Base-by-base conservation (phyloP, 2,329 filamentous ascomycete genomes). In the Daldinia eschscholtzii region DNA sequence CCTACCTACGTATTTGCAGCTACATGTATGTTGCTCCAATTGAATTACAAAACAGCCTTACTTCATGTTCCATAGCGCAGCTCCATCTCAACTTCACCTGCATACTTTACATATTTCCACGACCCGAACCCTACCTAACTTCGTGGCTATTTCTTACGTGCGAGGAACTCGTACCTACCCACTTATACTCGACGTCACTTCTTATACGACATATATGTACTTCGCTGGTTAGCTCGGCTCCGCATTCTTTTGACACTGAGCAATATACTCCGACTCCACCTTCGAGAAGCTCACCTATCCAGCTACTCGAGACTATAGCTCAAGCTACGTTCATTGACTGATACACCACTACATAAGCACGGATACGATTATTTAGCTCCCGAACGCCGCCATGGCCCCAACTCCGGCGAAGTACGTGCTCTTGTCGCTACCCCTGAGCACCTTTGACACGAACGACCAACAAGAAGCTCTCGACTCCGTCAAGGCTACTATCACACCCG, bases 351-450 rank as follows among this genome's bases (percentile, higher is more conserved):
- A 2, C 35, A 35, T 35, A 35, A 58, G 18, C 6, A 41, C 41
- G 26, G 28, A 52, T 42, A 41, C 18, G 37, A 35, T 10, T 46
- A 13, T 50, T 37, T 42, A 56, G 26, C 44, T 57, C 20, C 37
- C 39, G 7, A 50, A 15, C 52, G 64, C 65, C 62, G 52, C 62
- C 20, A 81, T 70, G 80, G 79, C 76, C 18, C 79, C 80, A 57
- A 73, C 75, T 55, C 70, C 83, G 61, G 79, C 82, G 74, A 94
- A 89, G 78, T 98, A 97, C 85, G 88, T 94, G 75, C 88, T 98
- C 77, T 87, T 98, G 75, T 98, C 96, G 70, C 88, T 99, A 70
- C 96, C 96, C 67, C 91, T 92, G 73, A 93, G 93, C 66, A 94
- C 95, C 79, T 91, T 94, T 77, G 91, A 93, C 74, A 92, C 93